Evolutionary conservation across 2,329 filamentous ascomycete genomes (phyloP).

Genomic region (Chaetomium strumarium): DNA sequence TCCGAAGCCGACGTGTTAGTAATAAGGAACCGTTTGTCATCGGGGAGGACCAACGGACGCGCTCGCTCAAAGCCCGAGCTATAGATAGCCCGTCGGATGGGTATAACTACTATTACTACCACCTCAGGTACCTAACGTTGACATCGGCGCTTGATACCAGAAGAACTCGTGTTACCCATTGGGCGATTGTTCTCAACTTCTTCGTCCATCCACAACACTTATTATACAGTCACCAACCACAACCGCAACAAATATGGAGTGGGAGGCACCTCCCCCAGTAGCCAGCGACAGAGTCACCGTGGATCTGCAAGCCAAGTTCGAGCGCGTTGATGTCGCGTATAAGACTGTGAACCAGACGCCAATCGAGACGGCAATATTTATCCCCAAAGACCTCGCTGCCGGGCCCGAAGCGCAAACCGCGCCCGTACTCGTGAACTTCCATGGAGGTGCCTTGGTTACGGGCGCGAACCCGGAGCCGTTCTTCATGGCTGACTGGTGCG

Average conservation of each 20-base stretch:
- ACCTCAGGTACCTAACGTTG: too few relatives aligned
- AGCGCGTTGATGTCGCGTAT: slow-evolving; percentile 11
- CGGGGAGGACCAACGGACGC: too few relatives aligned
- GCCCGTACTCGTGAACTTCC: slow-evolving; percentile 21
- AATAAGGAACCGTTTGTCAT: too few relatives aligned
- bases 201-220: too few relatives aligned
- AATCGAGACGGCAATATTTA: slow-evolving; percentile 11
- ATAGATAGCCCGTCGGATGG: too few relatives aligned
- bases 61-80: too few relatives aligned
- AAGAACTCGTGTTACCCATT: too few relatives aligned
- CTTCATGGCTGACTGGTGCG: slow-evolving; percentile 18
- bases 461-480: slow-evolving; percentile 19
- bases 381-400: slow-evolving; percentile 10
- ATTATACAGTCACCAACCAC: neutral
- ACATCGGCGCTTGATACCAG: too few relatives aligned
- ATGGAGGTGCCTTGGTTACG: slow-evolving; percentile 20
- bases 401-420: neutral
- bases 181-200: too few relatives aligned
- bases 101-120: too few relatives aligned
- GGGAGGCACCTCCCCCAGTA: neutral
- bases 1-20: too few relatives aligned
- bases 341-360: slow-evolving; percentile 12
- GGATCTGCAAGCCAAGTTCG: slow-evolving; percentile 3
- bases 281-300: neutral
- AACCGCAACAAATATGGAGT: neutral